Evolutionary conservation across 1,284 basidiomycete genomes (phyloP).

Genomic region (Heterobasidion parviporum): DNA sequence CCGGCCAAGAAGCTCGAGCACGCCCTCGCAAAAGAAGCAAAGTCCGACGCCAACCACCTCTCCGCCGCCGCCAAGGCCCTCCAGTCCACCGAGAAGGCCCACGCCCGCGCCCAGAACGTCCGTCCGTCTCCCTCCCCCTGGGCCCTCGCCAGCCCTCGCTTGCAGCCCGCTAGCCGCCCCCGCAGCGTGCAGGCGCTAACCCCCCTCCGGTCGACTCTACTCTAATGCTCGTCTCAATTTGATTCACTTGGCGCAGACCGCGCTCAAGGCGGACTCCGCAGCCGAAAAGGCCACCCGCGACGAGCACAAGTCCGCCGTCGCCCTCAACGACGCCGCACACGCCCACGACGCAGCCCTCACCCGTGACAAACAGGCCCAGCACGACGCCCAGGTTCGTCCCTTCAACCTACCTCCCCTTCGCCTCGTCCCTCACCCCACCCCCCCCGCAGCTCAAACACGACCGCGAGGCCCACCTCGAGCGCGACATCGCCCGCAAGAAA

Average conservation of each 20-base stretch:
- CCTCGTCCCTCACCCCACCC: background rate
- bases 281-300: constrained; percentile 39
- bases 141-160: background rate
- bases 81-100: constrained; percentile 32
- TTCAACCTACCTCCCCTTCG: background rate
- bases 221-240: background rate
- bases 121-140: background rate
- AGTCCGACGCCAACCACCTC: constrained; percentile 36
- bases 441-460: background rate
- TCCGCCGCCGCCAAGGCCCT: constrained; percentile 39
- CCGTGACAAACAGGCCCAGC: constrained; percentile 32
- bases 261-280: constrained; percentile 32
- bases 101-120: constrained; percentile 28
- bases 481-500: background rate
- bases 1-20: constrained; percentile 39
- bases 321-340: constrained; percentile 39
- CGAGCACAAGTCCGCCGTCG: constrained; percentile 36
- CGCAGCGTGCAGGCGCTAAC: too few species aligned
- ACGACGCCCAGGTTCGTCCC: constrained; percentile 30
- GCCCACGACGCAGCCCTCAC: constrained; percentile 39
- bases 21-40: constrained; percentile 34
- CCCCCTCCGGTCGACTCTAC: too few species aligned
- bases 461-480: background rate
- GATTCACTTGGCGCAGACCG: constrained; percentile 22
- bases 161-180: background rate